A percentile compares a stretch with the other conserved stretches of the same genome.
Conservation (phyloP, 1,284 basidiomycete species). For the Trichosporon ovoides region DNA sequence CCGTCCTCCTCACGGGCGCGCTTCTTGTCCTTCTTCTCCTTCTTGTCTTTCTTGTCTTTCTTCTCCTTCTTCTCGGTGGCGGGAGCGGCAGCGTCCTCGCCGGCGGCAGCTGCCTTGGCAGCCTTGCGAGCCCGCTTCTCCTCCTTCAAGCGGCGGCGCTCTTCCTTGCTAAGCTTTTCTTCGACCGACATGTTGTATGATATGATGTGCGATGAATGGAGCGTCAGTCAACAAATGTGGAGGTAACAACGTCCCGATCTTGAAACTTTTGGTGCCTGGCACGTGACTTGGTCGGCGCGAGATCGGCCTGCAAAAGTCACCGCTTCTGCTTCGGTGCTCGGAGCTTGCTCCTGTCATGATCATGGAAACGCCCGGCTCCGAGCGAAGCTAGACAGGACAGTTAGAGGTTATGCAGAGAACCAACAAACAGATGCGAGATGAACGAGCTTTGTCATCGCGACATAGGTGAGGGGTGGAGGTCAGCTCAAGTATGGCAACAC, state of each 20-base stretch:
- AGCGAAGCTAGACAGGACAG: too few relatives aligned
- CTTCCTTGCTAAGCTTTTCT: conserved; percentile 36
- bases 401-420: too few relatives aligned
- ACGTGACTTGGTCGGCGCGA: not conserved
- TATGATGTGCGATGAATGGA: conserved; percentile 7
- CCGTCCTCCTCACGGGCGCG: conserved; percentile 22
- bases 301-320: not conserved
- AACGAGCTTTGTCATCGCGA: too few relatives aligned
- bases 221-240: not conserved
- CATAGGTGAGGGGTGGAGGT: too few relatives aligned
- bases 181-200: conserved; percentile 36
- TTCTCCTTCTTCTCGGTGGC: too few relatives aligned
- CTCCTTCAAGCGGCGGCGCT: conserved; percentile 31
- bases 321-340: too few relatives aligned
- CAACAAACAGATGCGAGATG: too few relatives aligned
- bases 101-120: conserved; percentile 24
- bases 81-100: conserved; percentile 25
- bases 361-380: not conserved
- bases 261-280: conserved; percentile 16
- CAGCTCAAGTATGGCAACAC: not conserved
- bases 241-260: conserved; percentile 4
- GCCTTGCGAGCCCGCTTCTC: conserved; percentile 38
- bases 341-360: too few relatives aligned
- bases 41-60: conserved; percentile 37
- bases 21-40: conserved; percentile 42